Evolutionary conservation across 1,284 basidiomycete species (phyloP), one percentile per base, ranked within the genome.

Genomic region (Irpex sp.): DNA sequence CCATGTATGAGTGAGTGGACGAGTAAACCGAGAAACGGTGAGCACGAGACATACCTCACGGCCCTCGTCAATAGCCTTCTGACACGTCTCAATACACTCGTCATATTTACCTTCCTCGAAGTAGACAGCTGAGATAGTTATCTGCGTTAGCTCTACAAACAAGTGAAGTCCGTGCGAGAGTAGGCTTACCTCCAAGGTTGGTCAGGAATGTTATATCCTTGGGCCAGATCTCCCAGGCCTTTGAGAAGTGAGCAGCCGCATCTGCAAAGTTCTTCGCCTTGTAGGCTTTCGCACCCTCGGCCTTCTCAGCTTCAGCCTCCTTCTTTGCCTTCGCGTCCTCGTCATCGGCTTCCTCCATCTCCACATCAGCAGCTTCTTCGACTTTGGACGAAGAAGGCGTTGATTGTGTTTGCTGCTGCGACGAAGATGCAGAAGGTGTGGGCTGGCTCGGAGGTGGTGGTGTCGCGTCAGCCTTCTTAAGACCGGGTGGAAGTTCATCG

Each of bases 121-220:
- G 78, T 97, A 93, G 37, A 89, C 95, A 59, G 97, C 95, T 89
- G 72, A n/a, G 19, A 26, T 15, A 53, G 43, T 9, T 51, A 57
- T 33, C 4, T 13, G 3, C 13, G 26, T 33, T 53, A 53, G 33
- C 5, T 7, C 7, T 37, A 37, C 3, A 4, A 2, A 26, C 2
- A 4, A 26, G 4, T 26, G 26, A 26, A 21, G 1, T 36, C 6
- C 9, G 6, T 1, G 58, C 17, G 19, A 9, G 17, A 17, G 13
- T 37, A 13, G 4, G 77, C 88, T 66, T 68, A 92, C 92, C 93
- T 68, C 87, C 87, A 53, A 95, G 77, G 76, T 98, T 98, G 58
- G 93, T 94, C 64, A 99, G 81, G 84, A 91, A 98, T 5, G 94
- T 94, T 68, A 98, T 85, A 76, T 99, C 95, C 77, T 97, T 93